Evolutionary conservation across 352 stramenopile species (phyloP).

Genomic region (Phytophthora melonis): DNA sequence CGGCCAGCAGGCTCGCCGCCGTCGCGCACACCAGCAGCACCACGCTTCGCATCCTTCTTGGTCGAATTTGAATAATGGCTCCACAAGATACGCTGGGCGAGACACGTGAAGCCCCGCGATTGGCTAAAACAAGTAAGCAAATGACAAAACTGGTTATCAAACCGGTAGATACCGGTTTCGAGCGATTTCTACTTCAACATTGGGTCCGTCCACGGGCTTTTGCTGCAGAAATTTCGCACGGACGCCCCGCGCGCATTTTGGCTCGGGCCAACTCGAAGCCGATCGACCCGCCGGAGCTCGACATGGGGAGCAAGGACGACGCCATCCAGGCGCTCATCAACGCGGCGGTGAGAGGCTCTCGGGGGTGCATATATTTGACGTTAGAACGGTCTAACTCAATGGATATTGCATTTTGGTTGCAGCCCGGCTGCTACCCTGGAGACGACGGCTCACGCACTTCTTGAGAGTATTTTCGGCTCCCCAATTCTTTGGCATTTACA

Average conservation of each 20-base stretch:
- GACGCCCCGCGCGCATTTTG: conserved; percentile 11
- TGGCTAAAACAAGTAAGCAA: conserved; percentile 26
- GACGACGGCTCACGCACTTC: conserved; percentile 61
- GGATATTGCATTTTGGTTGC: not conserved
- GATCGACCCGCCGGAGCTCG: not conserved
- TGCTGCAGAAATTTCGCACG: conserved; percentile 34
- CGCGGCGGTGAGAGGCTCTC: conserved; percentile 17
- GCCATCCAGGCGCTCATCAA: conserved; percentile 37
- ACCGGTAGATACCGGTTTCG: not conserved
- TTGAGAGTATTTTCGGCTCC: too few species aligned
- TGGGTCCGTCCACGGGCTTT: conserved; percentile 9
- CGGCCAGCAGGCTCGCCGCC: conserved; percentile 44
- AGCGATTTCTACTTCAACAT: conserved; percentile 23
- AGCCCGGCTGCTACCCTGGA: conserved; percentile 60
- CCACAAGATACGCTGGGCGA: conserved; percentile 8
- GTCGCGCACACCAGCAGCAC: conserved; percentile 36
- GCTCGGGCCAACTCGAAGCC: conserved; percentile 2
- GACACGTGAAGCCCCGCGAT: conserved; percentile 40
- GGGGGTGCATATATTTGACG: not conserved
- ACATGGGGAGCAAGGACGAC: conserved; percentile 5
- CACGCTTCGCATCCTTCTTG: conserved; percentile 22
- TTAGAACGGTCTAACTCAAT: not conserved
- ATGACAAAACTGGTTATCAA: not conserved
- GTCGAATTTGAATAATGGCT: conserved; percentile 23
- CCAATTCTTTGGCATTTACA: too few species aligned